Evolutionary conservation across 306 rosid genomes (phyloP).

Genomic region (Lotus japonicus): DNA sequence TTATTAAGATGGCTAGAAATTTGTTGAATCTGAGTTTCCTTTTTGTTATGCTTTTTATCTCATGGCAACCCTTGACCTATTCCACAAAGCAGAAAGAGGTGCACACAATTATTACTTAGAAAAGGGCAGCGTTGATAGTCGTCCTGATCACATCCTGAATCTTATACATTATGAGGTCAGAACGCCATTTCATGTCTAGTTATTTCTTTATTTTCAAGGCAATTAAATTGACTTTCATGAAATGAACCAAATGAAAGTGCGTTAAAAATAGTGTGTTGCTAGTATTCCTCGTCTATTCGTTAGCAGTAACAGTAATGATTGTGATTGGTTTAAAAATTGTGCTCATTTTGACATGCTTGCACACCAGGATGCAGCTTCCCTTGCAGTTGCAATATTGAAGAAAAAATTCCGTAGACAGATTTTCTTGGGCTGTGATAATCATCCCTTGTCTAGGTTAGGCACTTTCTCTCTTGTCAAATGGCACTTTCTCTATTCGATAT

Average conservation of each 20-base stretch:
- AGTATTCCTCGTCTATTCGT: background rate
- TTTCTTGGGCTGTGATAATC: slow-evolving; percentile 88
- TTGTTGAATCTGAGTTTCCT: background rate
- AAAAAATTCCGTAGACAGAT: slow-evolving; percentile 51
- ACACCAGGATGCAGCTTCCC: slow-evolving; percentile 88
- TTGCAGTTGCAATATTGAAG: slow-evolving; percentile 71
- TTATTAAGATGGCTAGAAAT: background rate
- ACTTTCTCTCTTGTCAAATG: background rate
- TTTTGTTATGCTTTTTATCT: slow-evolving; percentile 19
- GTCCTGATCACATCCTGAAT: slow-evolving; percentile 87
- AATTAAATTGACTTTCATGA: no score
- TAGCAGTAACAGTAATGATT: background rate
- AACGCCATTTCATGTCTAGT: slow-evolving; percentile 10
- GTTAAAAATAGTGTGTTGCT: no score
- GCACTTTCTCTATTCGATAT: no score
- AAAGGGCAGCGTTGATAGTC: slow-evolving; percentile 66
- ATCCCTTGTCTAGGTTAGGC: slow-evolving; percentile 81
- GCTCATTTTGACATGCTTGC: slow-evolving; percentile 17
- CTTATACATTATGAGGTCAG: slow-evolving; percentile 88
- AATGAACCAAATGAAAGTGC: no score
- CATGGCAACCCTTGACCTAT: slow-evolving; percentile 49
- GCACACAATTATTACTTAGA: slow-evolving; percentile 76
- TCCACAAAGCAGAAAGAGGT: slow-evolving; percentile 89
- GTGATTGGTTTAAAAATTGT: slow-evolving; percentile 10
- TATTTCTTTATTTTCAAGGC: background rate